These are phyloP conservation scores for Hibiscus mutabilis DNA, from an alignment of 345 rosid species.

Conservation along the genomic window DNA sequence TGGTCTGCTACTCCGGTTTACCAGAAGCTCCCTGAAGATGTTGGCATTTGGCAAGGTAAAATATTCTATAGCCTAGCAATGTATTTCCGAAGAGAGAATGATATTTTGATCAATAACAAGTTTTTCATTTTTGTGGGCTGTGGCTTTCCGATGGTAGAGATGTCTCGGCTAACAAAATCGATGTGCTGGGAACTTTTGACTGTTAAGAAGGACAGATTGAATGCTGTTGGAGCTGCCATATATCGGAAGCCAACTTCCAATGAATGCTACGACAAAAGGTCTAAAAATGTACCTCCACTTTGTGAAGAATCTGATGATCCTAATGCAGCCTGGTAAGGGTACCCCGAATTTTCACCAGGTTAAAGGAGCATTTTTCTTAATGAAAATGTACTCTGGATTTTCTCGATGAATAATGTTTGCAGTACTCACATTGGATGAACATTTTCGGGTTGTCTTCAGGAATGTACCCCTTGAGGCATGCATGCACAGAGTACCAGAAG, in stretches of 20 bases:
- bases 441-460: constrained; percentile 30
- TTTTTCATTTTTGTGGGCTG: constrained; percentile 4
- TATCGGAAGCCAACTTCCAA: constrained; percentile 62
- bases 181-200: constrained; percentile 69
- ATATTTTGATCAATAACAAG: constrained; percentile 5
- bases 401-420: neutral
- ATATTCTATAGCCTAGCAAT: neutral
- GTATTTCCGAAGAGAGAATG: neutral
- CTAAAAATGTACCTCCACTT: constrained; percentile 49
- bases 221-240: constrained; percentile 59
- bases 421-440: neutral
- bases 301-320: constrained; percentile 69
- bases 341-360: neutral
- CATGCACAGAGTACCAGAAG: constrained; percentile 63
- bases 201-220: constrained; percentile 48
- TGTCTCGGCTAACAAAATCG: constrained; percentile 55
- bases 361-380: neutral
- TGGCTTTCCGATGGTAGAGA: constrained; percentile 39
- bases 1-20: constrained; percentile 98
- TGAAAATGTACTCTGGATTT: neutral
- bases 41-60: constrained; percentile 80
- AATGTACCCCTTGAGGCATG: constrained; percentile 74
- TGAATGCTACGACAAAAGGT: constrained; percentile 49
- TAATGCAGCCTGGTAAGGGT: constrained; percentile 64
- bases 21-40: constrained; percentile 68